phyloP scores from a whole-genome alignment of 768 basidiomycete genomes.

The Phylloporus sp. region DNA sequence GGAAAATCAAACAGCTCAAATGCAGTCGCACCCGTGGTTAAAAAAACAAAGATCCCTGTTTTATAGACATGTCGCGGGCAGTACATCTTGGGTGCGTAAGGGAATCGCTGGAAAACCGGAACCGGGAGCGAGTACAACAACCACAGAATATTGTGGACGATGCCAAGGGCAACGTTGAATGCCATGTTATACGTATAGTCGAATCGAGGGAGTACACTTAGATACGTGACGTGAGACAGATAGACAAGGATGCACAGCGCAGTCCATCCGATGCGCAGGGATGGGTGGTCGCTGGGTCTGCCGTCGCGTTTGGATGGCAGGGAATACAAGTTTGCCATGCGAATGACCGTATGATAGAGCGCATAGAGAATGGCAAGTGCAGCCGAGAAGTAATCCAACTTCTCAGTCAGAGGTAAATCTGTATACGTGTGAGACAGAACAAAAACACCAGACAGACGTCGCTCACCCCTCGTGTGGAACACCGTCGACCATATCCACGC shows the following conservation, averaged over 20 bases:
- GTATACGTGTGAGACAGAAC: conserved; percentile 7
- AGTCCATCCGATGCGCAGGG: conserved; percentile 40
- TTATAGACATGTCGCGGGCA: conserved; percentile 52
- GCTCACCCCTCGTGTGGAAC: conserved; percentile 88
- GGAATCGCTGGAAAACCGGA: conserved; percentile 52
- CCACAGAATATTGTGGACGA: conserved; percentile 83
- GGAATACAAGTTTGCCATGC: conserved; percentile 73
- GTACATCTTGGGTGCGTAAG: conserved; percentile 50
- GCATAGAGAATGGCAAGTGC: conserved; percentile 79
- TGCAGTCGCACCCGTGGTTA: conserved; percentile 70
- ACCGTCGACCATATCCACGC: conserved; percentile 91
- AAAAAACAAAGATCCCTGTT: conserved; percentile 56
- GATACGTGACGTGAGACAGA: conserved; percentile 73
- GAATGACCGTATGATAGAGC: conserved; percentile 73
- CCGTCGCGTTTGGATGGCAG: conserved; percentile 26
- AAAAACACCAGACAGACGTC: background rate
- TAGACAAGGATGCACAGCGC: conserved; percentile 52
- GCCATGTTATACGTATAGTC: conserved; percentile 92
- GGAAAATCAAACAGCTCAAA: conserved; percentile 93
- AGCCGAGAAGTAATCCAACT: conserved; percentile 93
- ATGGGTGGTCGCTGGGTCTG: conserved; percentile 12
- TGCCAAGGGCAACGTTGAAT: conserved; percentile 74
- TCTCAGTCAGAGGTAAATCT: conserved; percentile 85
- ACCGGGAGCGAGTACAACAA: conserved; percentile 57
- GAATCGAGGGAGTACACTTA: conserved; percentile 72